These are phyloP conservation scores for Punctularia strigosozonata DNA, from an alignment of 768 basidiomycete genomes.

Conservation along the genomic window DNA sequence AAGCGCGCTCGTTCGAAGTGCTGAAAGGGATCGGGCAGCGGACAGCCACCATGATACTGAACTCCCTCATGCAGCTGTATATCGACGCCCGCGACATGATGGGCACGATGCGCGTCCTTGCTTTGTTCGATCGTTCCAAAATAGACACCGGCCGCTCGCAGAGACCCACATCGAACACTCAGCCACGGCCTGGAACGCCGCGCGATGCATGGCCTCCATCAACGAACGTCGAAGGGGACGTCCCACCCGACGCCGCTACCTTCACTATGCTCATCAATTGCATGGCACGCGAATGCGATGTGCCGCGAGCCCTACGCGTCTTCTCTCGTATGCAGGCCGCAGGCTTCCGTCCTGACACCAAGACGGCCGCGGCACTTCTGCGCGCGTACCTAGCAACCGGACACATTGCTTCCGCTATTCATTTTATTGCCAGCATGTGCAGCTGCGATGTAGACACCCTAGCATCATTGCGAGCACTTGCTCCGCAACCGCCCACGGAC, in stretches of 20 bases:
- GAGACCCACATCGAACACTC: slow-evolving; percentile 2
- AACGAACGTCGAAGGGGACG: slow-evolving; percentile 1
- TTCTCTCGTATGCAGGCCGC: slow-evolving; percentile 33
- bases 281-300: slow-evolving; percentile 30
- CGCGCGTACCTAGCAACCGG: slow-evolving; percentile 40
- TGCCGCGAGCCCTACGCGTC: slow-evolving; percentile 32
- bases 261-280: slow-evolving; percentile 54
- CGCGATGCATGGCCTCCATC: background rate
- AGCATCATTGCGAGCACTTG: background rate
- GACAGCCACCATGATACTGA: slow-evolving; percentile 45
- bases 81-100: slow-evolving; percentile 42
- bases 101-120: slow-evolving; percentile 34
- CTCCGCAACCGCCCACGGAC: slow-evolving; percentile 15
- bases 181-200: background rate
- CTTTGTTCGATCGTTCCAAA: slow-evolving; percentile 31
- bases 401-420: slow-evolving; percentile 36
- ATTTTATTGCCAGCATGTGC: slow-evolving; percentile 38
- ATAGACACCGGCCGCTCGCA: background rate
- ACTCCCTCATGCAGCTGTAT: slow-evolving; percentile 53
- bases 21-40: slow-evolving; percentile 28
- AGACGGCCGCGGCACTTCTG: slow-evolving; percentile 40
- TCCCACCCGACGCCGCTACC: slow-evolving; percentile 41
- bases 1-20: slow-evolving; percentile 35
- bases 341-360: slow-evolving; percentile 32
- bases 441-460: slow-evolving; percentile 12